These are phyloP conservation scores for Solanum clarkiae DNA, from an alignment of 257 asterid species.

Conservation along the genomic window DNA sequence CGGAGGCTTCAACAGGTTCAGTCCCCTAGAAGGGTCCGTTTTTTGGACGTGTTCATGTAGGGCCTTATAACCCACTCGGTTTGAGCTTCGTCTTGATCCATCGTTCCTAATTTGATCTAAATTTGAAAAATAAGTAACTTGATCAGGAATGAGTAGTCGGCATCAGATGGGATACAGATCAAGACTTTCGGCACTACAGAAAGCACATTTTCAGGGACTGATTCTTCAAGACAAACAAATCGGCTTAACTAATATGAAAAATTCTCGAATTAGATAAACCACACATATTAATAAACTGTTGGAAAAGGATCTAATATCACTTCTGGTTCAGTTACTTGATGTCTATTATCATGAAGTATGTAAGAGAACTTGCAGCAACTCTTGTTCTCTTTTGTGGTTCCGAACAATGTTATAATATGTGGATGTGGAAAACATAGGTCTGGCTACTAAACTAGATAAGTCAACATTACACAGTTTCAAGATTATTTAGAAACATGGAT, in stretches of 20 bases:
- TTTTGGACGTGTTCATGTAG: conserved; percentile 53
- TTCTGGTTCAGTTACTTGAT: background rate
- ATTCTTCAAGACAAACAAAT: background rate
- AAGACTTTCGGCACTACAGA: background rate
- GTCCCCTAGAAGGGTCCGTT: conserved; percentile 39
- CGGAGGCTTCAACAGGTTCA: background rate
- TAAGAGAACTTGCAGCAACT: background rate
- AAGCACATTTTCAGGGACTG: background rate
- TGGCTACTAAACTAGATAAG: background rate
- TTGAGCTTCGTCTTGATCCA: conserved; percentile 85
- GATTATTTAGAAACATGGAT: background rate
- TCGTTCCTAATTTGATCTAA: conserved; percentile 68
- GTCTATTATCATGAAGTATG: background rate
- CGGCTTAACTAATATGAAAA: background rate
- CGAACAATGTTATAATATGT: background rate
- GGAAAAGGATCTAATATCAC: background rate
- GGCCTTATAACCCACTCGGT: conserved; percentile 55
- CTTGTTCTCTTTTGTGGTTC: background rate
- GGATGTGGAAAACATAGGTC: background rate
- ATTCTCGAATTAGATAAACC: background rate
- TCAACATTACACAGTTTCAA: background rate
- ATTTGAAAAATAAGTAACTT: background rate
- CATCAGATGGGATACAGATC: background rate
- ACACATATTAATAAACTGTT: background rate
- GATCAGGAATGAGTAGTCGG: background rate